Conservation (phyloP, 2,329 filamentous ascomycete species). For the Cercospora janseana region DNA sequence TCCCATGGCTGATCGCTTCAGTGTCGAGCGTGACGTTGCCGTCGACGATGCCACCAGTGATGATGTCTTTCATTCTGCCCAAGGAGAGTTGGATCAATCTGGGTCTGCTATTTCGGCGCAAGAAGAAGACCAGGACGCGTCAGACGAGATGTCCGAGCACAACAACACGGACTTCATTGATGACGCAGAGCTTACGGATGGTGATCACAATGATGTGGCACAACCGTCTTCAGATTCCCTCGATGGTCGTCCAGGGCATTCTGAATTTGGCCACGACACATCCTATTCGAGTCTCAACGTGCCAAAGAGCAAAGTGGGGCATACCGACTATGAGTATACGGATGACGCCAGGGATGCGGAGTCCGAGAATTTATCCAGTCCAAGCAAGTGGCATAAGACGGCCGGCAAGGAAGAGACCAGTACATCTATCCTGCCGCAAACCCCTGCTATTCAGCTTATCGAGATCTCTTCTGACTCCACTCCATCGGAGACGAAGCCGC, state of each 20-base stretch:
- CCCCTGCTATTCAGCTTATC: slow-evolving; percentile 6
- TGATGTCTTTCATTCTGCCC: slow-evolving; percentile 23
- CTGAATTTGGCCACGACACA: background rate
- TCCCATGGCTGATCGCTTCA: slow-evolving; percentile 29
- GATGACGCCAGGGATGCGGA: slow-evolving; percentile 6
- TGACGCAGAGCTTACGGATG: background rate
- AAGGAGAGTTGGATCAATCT: slow-evolving; percentile 9
- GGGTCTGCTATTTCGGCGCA: background rate
- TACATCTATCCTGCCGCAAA: slow-evolving; percentile 9
- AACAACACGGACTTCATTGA: slow-evolving; percentile 15
- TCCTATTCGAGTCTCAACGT: background rate
- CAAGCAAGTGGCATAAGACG: background rate
- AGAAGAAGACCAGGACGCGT: slow-evolving; percentile 17
- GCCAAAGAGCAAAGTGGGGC: background rate
- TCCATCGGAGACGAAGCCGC: slow-evolving; percentile 4
- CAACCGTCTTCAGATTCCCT: background rate
- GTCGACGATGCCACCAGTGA: slow-evolving; percentile 14
- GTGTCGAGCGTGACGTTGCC: slow-evolving; percentile 25
- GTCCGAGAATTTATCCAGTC: slow-evolving; percentile 5
- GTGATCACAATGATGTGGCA: background rate
- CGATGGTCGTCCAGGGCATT: too few relatives aligned
- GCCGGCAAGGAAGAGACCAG: slow-evolving; percentile 1
- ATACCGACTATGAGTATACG: background rate
- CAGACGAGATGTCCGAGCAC: slow-evolving; percentile 14
- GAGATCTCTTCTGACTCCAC: slow-evolving; percentile 25